These are phyloP conservation scores for Asclepias syriaca DNA, from an alignment of 257 asterid species.

Conservation along the genomic window DNA sequence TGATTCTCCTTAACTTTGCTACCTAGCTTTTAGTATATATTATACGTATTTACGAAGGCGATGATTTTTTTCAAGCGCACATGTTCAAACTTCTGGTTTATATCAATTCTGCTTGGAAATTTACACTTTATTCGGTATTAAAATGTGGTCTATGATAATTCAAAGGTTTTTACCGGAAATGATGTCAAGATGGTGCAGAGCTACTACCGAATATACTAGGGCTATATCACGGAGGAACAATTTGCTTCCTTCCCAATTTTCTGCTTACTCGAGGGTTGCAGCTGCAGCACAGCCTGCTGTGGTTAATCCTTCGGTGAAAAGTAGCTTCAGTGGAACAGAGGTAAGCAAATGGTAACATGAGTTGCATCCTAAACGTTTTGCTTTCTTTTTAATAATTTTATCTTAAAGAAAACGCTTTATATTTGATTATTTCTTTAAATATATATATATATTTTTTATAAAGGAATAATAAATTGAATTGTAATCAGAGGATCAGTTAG, in stretches of 20 bases:
- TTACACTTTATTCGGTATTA: not conserved
- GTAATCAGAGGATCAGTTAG: not conserved
- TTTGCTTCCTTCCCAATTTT: constrained; percentile 28
- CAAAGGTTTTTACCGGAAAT: constrained; percentile 20
- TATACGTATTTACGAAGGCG: not conserved
- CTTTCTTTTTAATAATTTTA: not conserved
- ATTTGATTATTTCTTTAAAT: not conserved
- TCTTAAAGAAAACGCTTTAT: no score
- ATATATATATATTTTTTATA: no score
- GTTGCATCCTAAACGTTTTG: not conserved
- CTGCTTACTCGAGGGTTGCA: constrained; percentile 46
- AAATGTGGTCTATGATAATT: not conserved
- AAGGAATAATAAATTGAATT: not conserved
- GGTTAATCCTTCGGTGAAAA: constrained; percentile 19
- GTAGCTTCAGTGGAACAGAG: constrained; percentile 30
- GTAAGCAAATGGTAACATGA: constrained; percentile 22
- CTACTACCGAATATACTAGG: constrained; percentile 34
- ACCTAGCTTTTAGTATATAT: not conserved
- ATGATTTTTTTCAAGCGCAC: not conserved
- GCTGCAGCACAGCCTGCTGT: constrained; percentile 39
- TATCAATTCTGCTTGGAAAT: not conserved
- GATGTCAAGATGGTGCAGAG: constrained; percentile 63
- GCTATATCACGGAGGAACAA: constrained; percentile 25
- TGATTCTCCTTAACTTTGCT: not conserved
- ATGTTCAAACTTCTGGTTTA: not conserved